Percentiles rank a stretch among this genome's conserved stretches.
Evolutionary conservation across 2,329 filamentous ascomycete species (phyloP).

Genomic region (Falciphora oryzae): DNA sequence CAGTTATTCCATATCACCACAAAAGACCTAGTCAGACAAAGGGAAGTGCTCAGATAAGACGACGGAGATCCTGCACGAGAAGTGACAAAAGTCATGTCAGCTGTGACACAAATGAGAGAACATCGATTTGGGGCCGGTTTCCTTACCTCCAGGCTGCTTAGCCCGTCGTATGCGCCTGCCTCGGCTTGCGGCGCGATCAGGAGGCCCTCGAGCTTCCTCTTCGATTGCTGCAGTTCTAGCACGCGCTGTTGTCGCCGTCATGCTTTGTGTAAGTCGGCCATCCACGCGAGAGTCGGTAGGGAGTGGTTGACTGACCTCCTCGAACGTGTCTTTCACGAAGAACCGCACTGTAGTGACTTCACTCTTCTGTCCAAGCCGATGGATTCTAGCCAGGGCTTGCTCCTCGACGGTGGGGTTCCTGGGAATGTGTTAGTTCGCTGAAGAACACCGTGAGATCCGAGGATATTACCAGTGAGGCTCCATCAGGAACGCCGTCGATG

Average conservation of each 20-base stretch:
- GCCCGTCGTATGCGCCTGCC: not conserved
- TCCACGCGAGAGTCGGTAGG: no score
- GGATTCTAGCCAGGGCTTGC: conserved; percentile 23
- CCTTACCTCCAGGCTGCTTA: not conserved
- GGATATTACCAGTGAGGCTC: conserved; percentile 39
- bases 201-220: conserved; percentile 14
- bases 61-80: not conserved
- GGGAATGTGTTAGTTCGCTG: not conserved
- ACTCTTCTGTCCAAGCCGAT: conserved; percentile 21
- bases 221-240: conserved; percentile 14
- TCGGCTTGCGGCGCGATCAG: conserved; percentile 8
- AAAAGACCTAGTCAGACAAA: no score
- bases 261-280: no score
- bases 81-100: not conserved
- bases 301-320: conserved; percentile 17
- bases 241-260: conserved; percentile 12
- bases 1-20: not conserved
- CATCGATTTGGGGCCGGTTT: not conserved
- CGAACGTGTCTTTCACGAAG: conserved; percentile 21
- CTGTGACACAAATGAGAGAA: not conserved
- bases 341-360: conserved; percentile 24
- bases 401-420: conserved; percentile 27
- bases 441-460: not conserved
- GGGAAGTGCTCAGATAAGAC: not conserved
- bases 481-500: conserved; percentile 41